Evolutionary conservation across 1,139 yeast species (phyloP).

Genomic region (Diutina pseudorugosa): DNA sequence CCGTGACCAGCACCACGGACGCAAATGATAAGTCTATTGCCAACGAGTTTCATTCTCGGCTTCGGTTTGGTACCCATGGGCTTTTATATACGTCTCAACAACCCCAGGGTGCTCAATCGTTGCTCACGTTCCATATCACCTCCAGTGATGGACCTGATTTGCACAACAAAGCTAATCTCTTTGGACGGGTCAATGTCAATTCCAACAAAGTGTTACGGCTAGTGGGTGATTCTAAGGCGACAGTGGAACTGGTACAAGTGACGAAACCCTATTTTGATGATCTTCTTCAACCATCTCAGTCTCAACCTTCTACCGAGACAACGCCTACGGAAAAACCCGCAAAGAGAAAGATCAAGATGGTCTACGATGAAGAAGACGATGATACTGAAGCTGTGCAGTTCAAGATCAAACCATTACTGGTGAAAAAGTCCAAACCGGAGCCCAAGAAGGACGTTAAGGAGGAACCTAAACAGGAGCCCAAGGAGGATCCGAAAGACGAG

Average conservation of each 20-base stretch:
- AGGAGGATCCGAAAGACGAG: neutral
- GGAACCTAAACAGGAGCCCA: neutral
- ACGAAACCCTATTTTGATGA: neutral
- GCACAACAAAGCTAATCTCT: neutral
- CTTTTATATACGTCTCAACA: neutral
- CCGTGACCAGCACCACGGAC: neutral
- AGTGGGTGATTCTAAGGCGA: neutral
- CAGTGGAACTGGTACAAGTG: neutral
- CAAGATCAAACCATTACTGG: neutral
- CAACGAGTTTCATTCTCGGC: neutral
- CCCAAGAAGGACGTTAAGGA: neutral
- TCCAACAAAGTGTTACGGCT: neutral
- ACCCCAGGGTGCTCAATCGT: neutral
- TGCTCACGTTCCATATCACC: neutral
- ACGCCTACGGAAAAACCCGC: neutral
- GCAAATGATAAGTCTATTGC: neutral
- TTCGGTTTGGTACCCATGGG: neutral
- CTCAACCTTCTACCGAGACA: neutral
- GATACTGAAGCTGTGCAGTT: neutral
- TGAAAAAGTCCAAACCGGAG: neutral
- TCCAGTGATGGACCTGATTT: neutral
- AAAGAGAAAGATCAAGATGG: neutral
- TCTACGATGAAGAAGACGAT: neutral
- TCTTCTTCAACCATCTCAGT: neutral
- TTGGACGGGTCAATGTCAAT: neutral